A percentile compares a stretch with the other conserved stretches of the same genome.
These are phyloP conservation scores for Arachis monticola DNA, from an alignment of 331 rosid species.

Conservation along the genomic window DNA sequence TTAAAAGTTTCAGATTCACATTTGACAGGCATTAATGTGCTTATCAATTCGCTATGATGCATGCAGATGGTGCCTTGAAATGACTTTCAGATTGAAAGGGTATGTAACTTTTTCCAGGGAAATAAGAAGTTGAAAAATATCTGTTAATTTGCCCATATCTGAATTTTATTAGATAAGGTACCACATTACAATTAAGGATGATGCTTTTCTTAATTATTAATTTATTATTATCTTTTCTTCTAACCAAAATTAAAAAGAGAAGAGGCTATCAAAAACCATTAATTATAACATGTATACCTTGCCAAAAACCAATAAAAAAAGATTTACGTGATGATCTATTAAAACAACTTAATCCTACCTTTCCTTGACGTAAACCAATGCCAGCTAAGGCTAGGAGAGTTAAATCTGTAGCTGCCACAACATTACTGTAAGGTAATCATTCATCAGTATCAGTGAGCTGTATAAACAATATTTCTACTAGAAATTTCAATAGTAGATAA, in stretches of 20 bases:
- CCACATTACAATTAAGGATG: slow-evolving; percentile 7
- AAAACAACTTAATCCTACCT: slow-evolving; percentile 54
- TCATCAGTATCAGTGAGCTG: slow-evolving; percentile 42
- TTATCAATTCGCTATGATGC: neutral
- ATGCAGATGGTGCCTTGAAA: slow-evolving; percentile 20
- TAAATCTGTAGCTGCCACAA: slow-evolving; percentile 92
- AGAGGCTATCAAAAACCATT: slow-evolving; percentile 4
- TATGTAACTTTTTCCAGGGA: neutral
- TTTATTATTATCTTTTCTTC: neutral
- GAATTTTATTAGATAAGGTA: slow-evolving; percentile 10
- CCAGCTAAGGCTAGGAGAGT: slow-evolving; percentile 96
- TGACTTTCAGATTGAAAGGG: slow-evolving; percentile 9
- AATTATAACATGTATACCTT: slow-evolving; percentile 10
- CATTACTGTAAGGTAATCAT: slow-evolving; percentile 76
- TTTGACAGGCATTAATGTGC: neutral
- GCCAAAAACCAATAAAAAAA: slow-evolving; percentile 1
- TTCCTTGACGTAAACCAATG: slow-evolving; percentile 81
- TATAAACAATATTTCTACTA: slow-evolving; percentile 40
- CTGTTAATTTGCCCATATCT: neutral
- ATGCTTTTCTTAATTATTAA: neutral
- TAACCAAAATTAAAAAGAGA: neutral
- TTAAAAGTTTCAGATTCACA: neutral
- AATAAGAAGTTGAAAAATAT: slow-evolving; percentile 21
- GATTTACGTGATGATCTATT: slow-evolving; percentile 29
- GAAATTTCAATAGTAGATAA: neutral